Base-by-base conservation (phyloP, 2,329 filamentous ascomycete genomes). In the Aspergillus unguis region DNA sequence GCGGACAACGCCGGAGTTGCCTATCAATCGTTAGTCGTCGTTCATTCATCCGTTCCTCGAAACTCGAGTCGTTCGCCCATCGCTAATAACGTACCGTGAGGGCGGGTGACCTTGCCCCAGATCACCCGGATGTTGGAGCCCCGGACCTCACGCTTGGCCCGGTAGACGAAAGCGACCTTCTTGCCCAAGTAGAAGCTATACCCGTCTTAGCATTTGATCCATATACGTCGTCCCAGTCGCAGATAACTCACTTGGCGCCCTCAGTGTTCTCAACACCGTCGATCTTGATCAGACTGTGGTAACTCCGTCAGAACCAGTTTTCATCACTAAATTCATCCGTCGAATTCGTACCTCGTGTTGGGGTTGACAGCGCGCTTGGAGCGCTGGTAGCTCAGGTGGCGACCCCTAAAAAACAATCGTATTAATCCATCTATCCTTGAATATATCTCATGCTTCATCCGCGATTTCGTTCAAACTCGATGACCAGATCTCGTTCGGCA, bases 91-190 rank as follows among this genome's bases (percentile, higher is more conserved):
- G 69, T 88, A 92, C 89, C 92, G 81, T 97, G 92, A 76, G 91
- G 87, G 74, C 91, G 84, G 75, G 90, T 95, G 76, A 97, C 87
- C 84, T 96, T 96, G 83, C 92, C 92, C 91, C 92, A 97, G 83
- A 97, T 96, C 69, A 97, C 88, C 74, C 92, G 86, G 81, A 97
- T 95, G 87, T 97, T 97, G 77, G 91, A 92, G 76, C 94, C 94
- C 72, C 92, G 89, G 74, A 96, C 84, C 83, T 96, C 90, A 80
- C 86, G 92, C 80, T 90, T 86, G 69, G 87, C 92, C 75, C 92
- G 90, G 85, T 97, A 99, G 79, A 99, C 91, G 79, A 91, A 99
- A 76, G 94, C 94, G 76, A 97, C 86, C 82, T 92, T 92, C 88
- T 99, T 99, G 81, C 94, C 94, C 65, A 90, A 83, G 83, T 99